Conservation (phyloP, 495 filamentous ascomycete genomes). For the Hypoxylon perforatum region DNA sequence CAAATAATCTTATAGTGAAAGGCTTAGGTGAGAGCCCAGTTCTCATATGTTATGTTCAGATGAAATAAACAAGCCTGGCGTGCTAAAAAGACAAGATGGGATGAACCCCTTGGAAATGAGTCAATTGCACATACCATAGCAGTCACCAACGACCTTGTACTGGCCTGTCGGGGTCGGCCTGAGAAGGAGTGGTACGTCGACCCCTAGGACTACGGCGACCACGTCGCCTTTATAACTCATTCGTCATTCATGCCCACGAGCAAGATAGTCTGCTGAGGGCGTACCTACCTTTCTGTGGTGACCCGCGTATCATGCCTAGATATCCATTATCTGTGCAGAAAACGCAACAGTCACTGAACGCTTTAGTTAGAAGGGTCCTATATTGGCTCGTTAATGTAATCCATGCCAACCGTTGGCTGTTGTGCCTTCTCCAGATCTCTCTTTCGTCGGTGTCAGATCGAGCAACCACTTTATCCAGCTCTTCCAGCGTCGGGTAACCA, state of each 20-base stretch:
- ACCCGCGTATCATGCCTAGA: conserved; percentile 14
- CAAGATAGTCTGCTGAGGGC: neutral
- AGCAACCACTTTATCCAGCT: neutral
- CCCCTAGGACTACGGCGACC: conserved; percentile 25
- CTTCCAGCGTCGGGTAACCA: neutral
- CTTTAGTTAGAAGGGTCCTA: neutral
- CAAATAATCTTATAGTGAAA: neutral
- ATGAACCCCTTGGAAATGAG: neutral
- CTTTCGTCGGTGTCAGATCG: neutral
- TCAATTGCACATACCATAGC: conserved; percentile 23
- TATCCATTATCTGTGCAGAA: conserved; percentile 17
- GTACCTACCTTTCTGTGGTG: conserved; percentile 25
- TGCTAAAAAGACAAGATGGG: neutral
- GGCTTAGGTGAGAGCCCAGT: neutral
- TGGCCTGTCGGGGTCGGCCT: conserved; percentile 13
- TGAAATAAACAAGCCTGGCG: neutral
- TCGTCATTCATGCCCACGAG: neutral
- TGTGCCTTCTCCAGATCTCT: neutral
- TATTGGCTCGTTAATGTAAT: neutral
- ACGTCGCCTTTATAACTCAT: conserved; percentile 17
- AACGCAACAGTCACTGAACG: neutral
- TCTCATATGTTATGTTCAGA: neutral
- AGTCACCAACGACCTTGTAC: conserved; percentile 29
- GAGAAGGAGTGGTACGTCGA: conserved; percentile 22
- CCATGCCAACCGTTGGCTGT: neutral